These are phyloP conservation scores for Daldinia decipiens DNA, from an alignment of 495 filamentous ascomycete genomes.

Conservation along the genomic window DNA sequence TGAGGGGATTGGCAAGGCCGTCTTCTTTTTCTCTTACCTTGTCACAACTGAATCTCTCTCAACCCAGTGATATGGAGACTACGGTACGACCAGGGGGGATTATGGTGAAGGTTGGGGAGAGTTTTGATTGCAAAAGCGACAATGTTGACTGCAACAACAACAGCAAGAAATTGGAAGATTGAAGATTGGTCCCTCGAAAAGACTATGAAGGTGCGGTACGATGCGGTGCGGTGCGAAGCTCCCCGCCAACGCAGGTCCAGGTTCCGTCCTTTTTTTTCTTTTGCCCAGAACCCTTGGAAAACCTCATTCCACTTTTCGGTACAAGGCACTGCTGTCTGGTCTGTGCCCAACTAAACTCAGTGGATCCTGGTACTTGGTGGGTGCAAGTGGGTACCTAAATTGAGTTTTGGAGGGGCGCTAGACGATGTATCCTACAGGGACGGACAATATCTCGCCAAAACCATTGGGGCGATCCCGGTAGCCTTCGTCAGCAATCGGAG, in stretches of 20 bases:
- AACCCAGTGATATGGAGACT: constrained; percentile 33
- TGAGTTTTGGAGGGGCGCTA: constrained; percentile 40
- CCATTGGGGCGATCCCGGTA: constrained; percentile 38
- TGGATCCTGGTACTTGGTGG: constrained; percentile 19
- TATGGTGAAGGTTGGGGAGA: constrained; percentile 14
- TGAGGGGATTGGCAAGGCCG: constrained; percentile 31
- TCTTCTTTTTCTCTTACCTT: constrained; percentile 37
- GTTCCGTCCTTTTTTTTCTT: constrained; percentile 21
- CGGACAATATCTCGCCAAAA: constrained; percentile 37
- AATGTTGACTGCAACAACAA: constrained; percentile 16
- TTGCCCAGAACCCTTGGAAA: constrained; percentile 27
- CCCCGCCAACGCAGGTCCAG: constrained; percentile 32
- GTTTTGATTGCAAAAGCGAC: constrained; percentile 24
- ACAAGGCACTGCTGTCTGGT: constrained; percentile 26
- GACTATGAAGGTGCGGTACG: constrained; percentile 25
- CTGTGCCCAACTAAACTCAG: constrained; percentile 39
- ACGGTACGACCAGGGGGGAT: constrained; percentile 26
- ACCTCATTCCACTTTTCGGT: constrained; percentile 22
- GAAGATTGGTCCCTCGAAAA: constrained; percentile 36
- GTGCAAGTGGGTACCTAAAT: constrained; percentile 36
- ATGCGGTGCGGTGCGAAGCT: constrained; percentile 34
- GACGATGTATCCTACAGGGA: constrained; percentile 25
- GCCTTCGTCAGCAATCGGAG: constrained; percentile 31
- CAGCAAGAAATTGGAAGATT: constrained; percentile 25
- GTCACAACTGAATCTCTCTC: constrained; percentile 42